A percentile compares a stretch with the other conserved stretches of the same genome.
These are phyloP conservation scores for Corniculantispora saksenae DNA, from an alignment of 2,329 filamentous ascomycete genomes.

Conservation along the genomic window DNA sequence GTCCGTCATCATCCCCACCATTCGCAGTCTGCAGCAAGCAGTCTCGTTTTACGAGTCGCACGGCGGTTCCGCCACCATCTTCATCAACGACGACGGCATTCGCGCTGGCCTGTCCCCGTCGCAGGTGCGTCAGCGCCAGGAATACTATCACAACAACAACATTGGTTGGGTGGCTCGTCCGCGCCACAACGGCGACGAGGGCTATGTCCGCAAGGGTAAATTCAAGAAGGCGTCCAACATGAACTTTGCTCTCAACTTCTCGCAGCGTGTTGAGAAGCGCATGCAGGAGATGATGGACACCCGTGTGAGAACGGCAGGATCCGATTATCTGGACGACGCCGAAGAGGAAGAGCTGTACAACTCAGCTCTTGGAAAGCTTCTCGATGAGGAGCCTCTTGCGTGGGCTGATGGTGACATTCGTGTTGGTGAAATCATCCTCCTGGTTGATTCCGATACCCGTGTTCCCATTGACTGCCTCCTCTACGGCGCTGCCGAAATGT, in stretches of 20 bases:
- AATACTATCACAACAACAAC: slow-evolving; percentile 52
- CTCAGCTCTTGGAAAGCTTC: slow-evolving; percentile 47
- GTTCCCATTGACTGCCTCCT: slow-evolving; percentile 68
- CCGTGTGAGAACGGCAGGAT: slow-evolving; percentile 21
- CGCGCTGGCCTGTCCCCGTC: slow-evolving; percentile 48
- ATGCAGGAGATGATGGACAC: slow-evolving; percentile 40
- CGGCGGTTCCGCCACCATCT: slow-evolving; percentile 51
- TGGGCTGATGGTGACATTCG: slow-evolving; percentile 64
- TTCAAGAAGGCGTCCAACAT: slow-evolving; percentile 78
- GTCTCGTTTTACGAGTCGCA: slow-evolving; percentile 52
- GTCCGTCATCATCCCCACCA: slow-evolving; percentile 49
- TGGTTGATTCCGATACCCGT: slow-evolving; percentile 69
- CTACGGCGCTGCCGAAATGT: slow-evolving; percentile 72
- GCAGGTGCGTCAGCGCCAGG: slow-evolving; percentile 41
- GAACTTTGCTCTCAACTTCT: slow-evolving; percentile 68
- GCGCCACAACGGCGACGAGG: slow-evolving; percentile 46
- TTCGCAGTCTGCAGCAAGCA: slow-evolving; percentile 49
- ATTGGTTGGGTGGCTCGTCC: slow-evolving; percentile 53
- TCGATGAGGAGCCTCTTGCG: slow-evolving; percentile 47
- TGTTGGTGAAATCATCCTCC: slow-evolving; percentile 63
- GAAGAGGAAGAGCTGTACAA: slow-evolving; percentile 51
- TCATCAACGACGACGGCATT: slow-evolving; percentile 65
- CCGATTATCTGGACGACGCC: slow-evolving; percentile 27
- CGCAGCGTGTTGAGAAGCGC: slow-evolving; percentile 62
- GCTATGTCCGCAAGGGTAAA: slow-evolving; percentile 59